Evolutionary conservation across 1,139 yeast species (phyloP), one percentile per base, ranked within the genome.

Genomic region (Pichia sp.): DNA sequence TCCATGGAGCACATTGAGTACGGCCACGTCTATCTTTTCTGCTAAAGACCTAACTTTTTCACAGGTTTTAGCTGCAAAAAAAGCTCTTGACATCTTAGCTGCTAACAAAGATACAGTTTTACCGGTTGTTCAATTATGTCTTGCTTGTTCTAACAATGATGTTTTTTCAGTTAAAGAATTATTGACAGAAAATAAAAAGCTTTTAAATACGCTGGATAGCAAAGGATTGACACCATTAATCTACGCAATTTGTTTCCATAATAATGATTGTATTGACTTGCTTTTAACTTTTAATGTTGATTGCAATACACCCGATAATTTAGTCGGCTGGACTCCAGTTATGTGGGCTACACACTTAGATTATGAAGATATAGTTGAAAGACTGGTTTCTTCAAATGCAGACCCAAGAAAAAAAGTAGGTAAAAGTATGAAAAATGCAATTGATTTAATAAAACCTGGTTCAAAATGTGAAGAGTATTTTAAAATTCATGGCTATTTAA

Each of bases 141-240:
- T 73, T 18, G 77, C 81, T 0, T 71, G 79, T 27, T 69, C 79
- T 32, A 74, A 77, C 39, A 82, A 80, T 11, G 84, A 79, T 53
- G 53, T 68, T 32, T 71, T 67, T 2, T 62, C 76, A 0, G 56
- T 75, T 29, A 75, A 76, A 49, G 66, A 68, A 22, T 56, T 71
- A 2, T 51, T 70, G 3, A 53, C 69, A 22, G 57, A 63, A 3
- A 60, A 68, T 43, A 66, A 70, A 1, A 65, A 65, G 6, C 51
- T 67, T 13, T 59, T 72, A n/a, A 64, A 71, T 42, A 54, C 58
- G 32, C 38, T 59, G 8, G 73, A 72, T 39, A 61, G 63, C 7
- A 59, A 58, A 39, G 85, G 85, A 0, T 65, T 72, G 4, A 68
- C 77, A 0, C 75, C 81, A 1, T 65, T 80, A 56, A 68, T 78